Base-by-base conservation (phyloP, 768 basidiomycete species). In the Mycena latifolia region DNA sequence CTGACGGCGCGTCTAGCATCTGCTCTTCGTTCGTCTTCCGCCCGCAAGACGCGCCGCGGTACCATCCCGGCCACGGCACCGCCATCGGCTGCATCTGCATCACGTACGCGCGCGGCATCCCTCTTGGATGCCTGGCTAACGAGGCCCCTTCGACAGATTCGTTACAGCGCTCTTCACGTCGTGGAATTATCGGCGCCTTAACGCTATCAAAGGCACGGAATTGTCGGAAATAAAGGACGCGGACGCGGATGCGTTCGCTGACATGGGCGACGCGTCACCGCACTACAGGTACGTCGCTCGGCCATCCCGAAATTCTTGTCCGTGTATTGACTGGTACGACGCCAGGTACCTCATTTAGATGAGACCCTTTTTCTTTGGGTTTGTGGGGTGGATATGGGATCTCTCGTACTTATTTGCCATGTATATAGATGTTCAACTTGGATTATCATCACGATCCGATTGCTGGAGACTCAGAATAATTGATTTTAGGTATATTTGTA, bases 21-120 rank as follows among this genome's bases (percentile, higher is more conserved):
- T 61, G 59, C 50, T 61, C 59, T 7, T 61, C 59, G 39, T 53
- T 61, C 17, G 59, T 61, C 0, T 61, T 52, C 50, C 59, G 59
- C 24, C 6, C 59, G 9, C 59, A 61, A 45, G 59, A 61, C 22
- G 59, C 59, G n/a, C 59, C 59, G 20, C 25, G n/a, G 27, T 61
- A 14, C 39, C 51, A 43, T 22, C 59, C 59, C 5, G 59, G 59
- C 1, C 59, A 61, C 17, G 59, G 27, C 14, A 61, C 59, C 14
- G 59, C 59, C 25, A 61, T 61, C 22, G 59, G 37, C 15, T 61
- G 59, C 51, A 28, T 61, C 9, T 61, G 59, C 29, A 33, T 53
- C 37, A 52, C 59, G 51, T 61, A 52, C 25, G 37, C 24, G 9
- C 10, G n/a, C 28, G 27, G 5, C 11, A n/a, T 27, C 18, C 18